Base-by-base conservation (phyloP, 2,329 filamentous ascomycete species). In the Lecanicillium sp. region DNA sequence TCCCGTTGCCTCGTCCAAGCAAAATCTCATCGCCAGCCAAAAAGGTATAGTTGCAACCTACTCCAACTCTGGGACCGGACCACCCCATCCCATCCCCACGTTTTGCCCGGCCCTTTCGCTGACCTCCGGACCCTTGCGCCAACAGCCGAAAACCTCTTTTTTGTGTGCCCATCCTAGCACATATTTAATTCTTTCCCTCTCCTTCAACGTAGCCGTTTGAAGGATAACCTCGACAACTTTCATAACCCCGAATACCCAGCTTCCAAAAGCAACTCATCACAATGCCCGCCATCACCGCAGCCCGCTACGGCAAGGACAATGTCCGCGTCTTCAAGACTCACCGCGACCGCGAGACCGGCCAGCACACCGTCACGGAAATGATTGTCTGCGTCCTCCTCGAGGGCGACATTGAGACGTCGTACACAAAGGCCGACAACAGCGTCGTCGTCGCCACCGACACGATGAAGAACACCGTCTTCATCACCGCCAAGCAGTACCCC, bases 381-480 rank as follows among this genome's bases (percentile, higher is more conserved):
- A 96, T 88, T 29, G 85, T 98, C 52, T 86, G 86, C 66, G 87
- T 88, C 46, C 74, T 97, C 37, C 77, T 98, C 20, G 88, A 97
- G 69, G 92, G 92, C 51, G 84, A 88, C 43, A 96, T 98, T 52
- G 86, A 92, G 39, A 77, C 55, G 46, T 94, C 87, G 48, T 98
- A 95, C 74, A 98, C 90, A 45, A 64, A 77, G 56, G 90, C 87
- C 52, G 89, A 98, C 70, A 98, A 98, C 74, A 85, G 82, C 54
- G 86, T 94, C 48, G 79, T 98, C 43, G 90, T 98, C 44, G 88
- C 92, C 47, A 98, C 92, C 44, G 92, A 98, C 65, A 90, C 88
- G 18, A 94, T 97, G 69, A 98, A 98, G 72, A 95, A 98, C 68
- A 97, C 85, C 53, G 81, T 86, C 58, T 95, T 92, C 71, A 88